Percentiles rank a stretch among this genome's conserved stretches.
Conservation (phyloP, 768 basidiomycete genomes). For the Hemileccinum rubropunctum region DNA sequence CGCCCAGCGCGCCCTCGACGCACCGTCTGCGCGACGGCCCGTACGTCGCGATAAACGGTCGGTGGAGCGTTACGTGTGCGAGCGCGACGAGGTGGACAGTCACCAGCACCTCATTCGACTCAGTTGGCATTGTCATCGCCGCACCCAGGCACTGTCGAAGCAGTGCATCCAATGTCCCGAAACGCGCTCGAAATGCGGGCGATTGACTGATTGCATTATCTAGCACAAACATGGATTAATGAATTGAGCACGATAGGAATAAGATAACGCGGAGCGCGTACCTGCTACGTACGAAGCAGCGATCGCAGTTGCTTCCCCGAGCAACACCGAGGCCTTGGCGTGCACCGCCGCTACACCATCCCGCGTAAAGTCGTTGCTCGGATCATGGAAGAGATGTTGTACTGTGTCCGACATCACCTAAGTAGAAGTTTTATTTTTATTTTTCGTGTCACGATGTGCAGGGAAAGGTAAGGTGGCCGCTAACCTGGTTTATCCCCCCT, state of each 20-base stretch:
- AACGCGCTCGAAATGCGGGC: constrained; percentile 41
- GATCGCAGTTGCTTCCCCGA: constrained; percentile 32
- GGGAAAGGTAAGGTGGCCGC: constrained; percentile 3
- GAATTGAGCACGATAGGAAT: neutral
- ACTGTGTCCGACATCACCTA: constrained; percentile 13
- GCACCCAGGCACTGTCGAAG: constrained; percentile 33
- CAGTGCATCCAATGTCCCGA: constrained; percentile 44
- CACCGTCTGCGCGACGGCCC: constrained; percentile 14
- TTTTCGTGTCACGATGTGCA: neutral
- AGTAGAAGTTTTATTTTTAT: too few relatives aligned
- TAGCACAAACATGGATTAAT: constrained; percentile 14
- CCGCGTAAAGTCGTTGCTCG: constrained; percentile 5
- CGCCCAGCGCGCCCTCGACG: constrained; percentile 12
- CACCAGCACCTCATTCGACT: constrained; percentile 6
- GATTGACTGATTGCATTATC: constrained; percentile 43
- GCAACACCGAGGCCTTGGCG: constrained; percentile 34
- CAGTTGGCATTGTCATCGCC: constrained; percentile 6
- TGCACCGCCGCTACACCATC: constrained; percentile 13
- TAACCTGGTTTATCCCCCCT: constrained; percentile 10
- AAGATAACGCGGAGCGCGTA: constrained; percentile 12
- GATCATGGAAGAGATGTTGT: constrained; percentile 17
- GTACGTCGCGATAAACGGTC: constrained; percentile 15
- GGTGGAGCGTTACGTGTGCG: constrained; percentile 25
- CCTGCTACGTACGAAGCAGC: constrained; percentile 27
- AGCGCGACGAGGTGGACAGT: constrained; percentile 22